Base-by-base conservation (phyloP, 1,139 yeast genomes). In the Blastobotrys petasosporus region DNA sequence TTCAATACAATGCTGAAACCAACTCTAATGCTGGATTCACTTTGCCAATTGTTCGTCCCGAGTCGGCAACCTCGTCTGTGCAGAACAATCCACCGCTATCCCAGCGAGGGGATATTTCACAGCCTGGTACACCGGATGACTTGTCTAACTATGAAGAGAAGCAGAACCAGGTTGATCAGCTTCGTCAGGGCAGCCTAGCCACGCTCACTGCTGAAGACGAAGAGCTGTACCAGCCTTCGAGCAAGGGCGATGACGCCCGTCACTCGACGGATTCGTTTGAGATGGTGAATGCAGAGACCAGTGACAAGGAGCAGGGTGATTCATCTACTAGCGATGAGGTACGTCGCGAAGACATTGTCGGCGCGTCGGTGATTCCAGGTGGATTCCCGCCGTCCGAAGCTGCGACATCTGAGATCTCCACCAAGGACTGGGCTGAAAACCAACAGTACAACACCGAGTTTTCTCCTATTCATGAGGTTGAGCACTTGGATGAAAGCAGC, bases 51-150 rank as follows among this genome's bases (percentile, higher is more conserved):
- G 81, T 63, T 53, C 78, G 80, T 61, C 85, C 94, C 1, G 88
- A 82, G 52, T 85, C 95, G 0, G 77, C 85, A 44, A 84, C 96
- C 0, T 87, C 96, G 0, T 85, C 95, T 46, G 94, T 88, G 15
- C 94, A 85, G 58, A 88, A 88, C 65, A 88, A 90, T 62, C 88
- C 97, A 2, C 90, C 97, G 0, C 77, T 81, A 64, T 85, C 95
- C 20, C 95, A 85, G 8, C 79, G 94, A 49, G 92, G 84, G 51
- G 85, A 80, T 49, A 70, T 75, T 6, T 78, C 85, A 44, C 78
- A 77, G 44, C 76, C 81, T 32, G 82, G 76, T 30, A 77, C 85
- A 2, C 74, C 81, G 10, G 59, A 67, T 10, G 61, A 54, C 13
- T 35, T 56, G 37, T 51, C 40, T 10, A 36, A 34, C 17, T 28